These are phyloP conservation scores for Lepidopterella palustris DNA, from an alignment of 495 filamentous ascomycete genomes.

Conservation along the genomic window DNA sequence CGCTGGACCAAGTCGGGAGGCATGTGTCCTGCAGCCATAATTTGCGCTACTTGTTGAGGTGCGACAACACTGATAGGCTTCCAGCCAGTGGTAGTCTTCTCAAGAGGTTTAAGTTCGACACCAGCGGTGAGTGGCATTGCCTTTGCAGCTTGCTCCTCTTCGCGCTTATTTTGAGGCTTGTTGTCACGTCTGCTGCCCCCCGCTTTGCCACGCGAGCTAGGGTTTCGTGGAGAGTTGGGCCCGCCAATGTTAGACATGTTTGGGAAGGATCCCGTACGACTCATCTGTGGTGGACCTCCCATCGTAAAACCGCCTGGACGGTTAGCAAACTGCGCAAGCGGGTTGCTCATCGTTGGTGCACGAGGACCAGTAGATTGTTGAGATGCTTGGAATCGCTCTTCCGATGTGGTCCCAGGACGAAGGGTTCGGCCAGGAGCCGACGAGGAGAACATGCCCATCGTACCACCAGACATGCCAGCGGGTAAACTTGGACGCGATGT, in stretches of 20 bases:
- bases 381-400: constrained; percentile 51
- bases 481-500: constrained; percentile 40
- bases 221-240: constrained; percentile 50
- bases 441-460: constrained; percentile 65
- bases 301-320: constrained; percentile 58
- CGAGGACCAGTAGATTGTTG: constrained; percentile 38
- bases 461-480: constrained; percentile 41
- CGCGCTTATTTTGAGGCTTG: constrained; percentile 46
- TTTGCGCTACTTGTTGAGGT: constrained; percentile 39
- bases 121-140: constrained; percentile 83
- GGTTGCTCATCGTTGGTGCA: constrained; percentile 46
- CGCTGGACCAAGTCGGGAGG: constrained; percentile 91
- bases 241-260: constrained; percentile 40
- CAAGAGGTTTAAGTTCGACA: constrained; percentile 72
- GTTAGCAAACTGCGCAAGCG: constrained; percentile 46
- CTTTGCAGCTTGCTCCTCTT: constrained; percentile 62
- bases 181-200: constrained; percentile 43
- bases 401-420: constrained; percentile 62
- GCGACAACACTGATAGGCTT: constrained; percentile 68
- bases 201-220: constrained; percentile 58
- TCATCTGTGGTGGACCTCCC: constrained; percentile 42
- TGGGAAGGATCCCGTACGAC: constrained; percentile 51
- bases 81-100: constrained; percentile 68
- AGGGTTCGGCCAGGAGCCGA: constrained; percentile 46
- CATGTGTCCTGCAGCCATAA: constrained; percentile 58